Evolutionary conservation across 148 eudicot genomes (phyloP), one percentile per base, ranked within the genome.

Genomic region (Arbutus unedo): DNA sequence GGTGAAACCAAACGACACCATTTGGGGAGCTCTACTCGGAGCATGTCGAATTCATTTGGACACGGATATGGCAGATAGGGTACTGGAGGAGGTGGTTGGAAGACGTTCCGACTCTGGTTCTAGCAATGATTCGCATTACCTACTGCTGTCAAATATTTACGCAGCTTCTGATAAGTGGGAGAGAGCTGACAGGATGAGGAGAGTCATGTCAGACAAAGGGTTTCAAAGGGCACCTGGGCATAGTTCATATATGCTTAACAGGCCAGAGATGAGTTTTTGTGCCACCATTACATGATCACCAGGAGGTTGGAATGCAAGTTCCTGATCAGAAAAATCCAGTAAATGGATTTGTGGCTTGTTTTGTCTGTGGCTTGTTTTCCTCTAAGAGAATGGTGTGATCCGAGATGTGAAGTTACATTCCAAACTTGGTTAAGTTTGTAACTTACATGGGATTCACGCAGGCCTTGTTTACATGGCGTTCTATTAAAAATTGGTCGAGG

Each of bases 21-120:
- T 91, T 83, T 88, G 90, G 89, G 97, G 92, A 49, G 87, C 98
- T 57, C 71, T 92, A 9, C 91, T 94, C 50, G 94, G 98, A 66
- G 94, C 94, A 54, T 92, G 94, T 78, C 83, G 90, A 55, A 59
- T 89, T 78, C 89, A 91, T 74, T 84, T 85, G 8, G 84, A 91
- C 31, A 62, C 59, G 15, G 83, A 56, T 51, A 59, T 88, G 85
- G 89, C 87, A 59, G 89, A 88, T 73, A 77, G 54, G 15, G 88
- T 89, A 31, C 49, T 92, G 31, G 85, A 87, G 23, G 86, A 90
- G 67, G 80, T 89, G 67, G 80, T 89, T 54, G 47, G 47, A 14
- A 78, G 84, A 70, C 81, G 78, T 79, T 76, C 83, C 48, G 75
- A 18, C 14, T 15, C 49, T 19, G 71, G 57, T 23, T 85, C 79